These are phyloP conservation scores for Globisporangium heterothallicum DNA, from an alignment of 352 stramenopile genomes.

Conservation along the genomic window DNA sequence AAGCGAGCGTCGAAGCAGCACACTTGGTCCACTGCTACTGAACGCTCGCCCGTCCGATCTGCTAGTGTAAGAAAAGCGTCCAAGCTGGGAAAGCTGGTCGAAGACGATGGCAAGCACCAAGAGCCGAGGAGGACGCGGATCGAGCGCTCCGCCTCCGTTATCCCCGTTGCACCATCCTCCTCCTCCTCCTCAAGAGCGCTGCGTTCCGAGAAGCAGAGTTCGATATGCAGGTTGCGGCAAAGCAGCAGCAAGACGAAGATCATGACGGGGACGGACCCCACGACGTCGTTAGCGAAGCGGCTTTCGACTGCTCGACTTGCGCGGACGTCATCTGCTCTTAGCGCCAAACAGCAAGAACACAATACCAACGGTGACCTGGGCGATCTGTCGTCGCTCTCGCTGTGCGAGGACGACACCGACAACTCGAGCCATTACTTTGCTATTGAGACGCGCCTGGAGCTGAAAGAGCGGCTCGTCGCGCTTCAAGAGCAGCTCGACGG, in stretches of 20 bases:
- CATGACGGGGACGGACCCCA: not conserved
- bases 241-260: slow-evolving; percentile 8
- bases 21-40: slow-evolving; percentile 1
- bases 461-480: slow-evolving; percentile 32
- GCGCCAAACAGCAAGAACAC: not conserved
- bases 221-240: not conserved
- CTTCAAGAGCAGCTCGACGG: slow-evolving; percentile 33
- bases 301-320: not conserved
- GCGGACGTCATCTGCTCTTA: not conserved
- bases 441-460: slow-evolving; percentile 53
- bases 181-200: not conserved
- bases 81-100: not conserved
- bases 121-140: no score
- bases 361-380: not conserved
- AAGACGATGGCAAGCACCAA: not conserved
- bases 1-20: not conserved
- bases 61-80: not conserved
- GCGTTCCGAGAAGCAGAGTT: slow-evolving; percentile 1
- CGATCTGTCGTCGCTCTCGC: slow-evolving; percentile 1
- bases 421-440: slow-evolving; percentile 43
- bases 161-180: no score
- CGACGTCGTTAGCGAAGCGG: not conserved
- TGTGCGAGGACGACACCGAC: slow-evolving; percentile 8
- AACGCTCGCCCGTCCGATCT: not conserved
- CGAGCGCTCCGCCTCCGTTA: no score